Evolutionary conservation across 441 rosid genomes (phyloP), one percentile per base, ranked within the genome.

Genomic region (Lepidium campestre): DNA sequence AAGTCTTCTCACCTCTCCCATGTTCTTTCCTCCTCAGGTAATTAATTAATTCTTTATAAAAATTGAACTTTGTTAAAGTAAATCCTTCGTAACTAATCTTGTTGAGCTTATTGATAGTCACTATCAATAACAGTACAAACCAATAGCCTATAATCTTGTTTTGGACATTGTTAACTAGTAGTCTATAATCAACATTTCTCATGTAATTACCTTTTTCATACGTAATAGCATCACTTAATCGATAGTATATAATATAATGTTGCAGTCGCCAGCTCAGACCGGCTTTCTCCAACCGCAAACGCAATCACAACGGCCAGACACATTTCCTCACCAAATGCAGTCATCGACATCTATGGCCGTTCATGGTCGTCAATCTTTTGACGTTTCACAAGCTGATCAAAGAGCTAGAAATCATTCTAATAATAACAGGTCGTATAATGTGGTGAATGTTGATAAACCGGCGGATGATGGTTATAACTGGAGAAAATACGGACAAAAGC

Each of bases 401-500:
- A 66, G 72, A 73, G 57, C 56, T 58, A 84, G 75, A 82, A 75
- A 66, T 65, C 86, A 81, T 42, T 59, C 79, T 48, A 58, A 7
- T 35, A 61, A 40, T 73, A 60, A 55, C 72, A 66, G 74, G 56
- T 74, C 74, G 7, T 74, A 74, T 49, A 74, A 68, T 0, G 66
- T 82, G 18, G 66, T 74, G 55, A 77, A 73, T 34, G 84, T 83
- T 49, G 92, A 84, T 71, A 86, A 86, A 75, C 96, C 97, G 3
- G 83, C 88, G 27, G 90, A 85, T 75, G 93, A 87, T 66, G 93
- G 90, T n/a, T 87, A 83, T 57, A 87, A 87, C 68, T 87, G 93
- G 93, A 83, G 90, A 63, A 87, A 87, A 67, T 87, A 87, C 45
- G 93, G 93, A 46, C 93, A 87, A 72, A 87, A 87, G 73, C 90